Percentiles rank a stretch among this genome's conserved stretches.
Evolutionary conservation across 1,284 basidiomycete species (phyloP).

Genomic region (Serendipita sp.): DNA sequence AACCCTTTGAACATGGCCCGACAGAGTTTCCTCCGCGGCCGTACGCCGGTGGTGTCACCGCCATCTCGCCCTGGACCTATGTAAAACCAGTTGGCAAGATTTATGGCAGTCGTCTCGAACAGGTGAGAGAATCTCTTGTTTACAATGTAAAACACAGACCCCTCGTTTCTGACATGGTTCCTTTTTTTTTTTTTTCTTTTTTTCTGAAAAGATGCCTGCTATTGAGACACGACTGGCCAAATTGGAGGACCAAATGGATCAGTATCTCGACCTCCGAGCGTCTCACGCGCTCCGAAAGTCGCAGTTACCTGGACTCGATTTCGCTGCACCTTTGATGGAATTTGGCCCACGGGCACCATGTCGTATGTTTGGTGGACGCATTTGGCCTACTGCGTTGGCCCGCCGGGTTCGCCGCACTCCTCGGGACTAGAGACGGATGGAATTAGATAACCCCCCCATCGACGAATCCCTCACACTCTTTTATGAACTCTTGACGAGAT

Average conservation of each 20-base stretch:
- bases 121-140: background rate
- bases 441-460: background rate
- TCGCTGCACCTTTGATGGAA: background rate
- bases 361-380: constrained; percentile 5
- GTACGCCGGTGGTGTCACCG: background rate
- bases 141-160: background rate
- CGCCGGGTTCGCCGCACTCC: constrained; percentile 1
- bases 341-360: background rate
- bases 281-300: background rate
- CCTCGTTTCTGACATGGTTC: background rate
- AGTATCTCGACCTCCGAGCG: background rate
- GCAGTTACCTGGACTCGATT: background rate
- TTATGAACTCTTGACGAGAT: background rate
- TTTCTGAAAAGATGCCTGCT: background rate
- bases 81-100: background rate
- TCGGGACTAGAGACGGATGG: background rate
- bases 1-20: constrained; percentile 1
- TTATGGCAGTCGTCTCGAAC: constrained; percentile 1
- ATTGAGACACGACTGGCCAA: background rate
- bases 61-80: background rate
- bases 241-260: constrained; percentile 4
- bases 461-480: background rate
- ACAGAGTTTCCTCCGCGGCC: constrained; percentile 3
- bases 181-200: background rate
- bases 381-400: constrained; percentile 2